phyloP scores from a whole-genome alignment of 352 stramenopile genomes.

The Phytophthora pinifolia region DNA sequence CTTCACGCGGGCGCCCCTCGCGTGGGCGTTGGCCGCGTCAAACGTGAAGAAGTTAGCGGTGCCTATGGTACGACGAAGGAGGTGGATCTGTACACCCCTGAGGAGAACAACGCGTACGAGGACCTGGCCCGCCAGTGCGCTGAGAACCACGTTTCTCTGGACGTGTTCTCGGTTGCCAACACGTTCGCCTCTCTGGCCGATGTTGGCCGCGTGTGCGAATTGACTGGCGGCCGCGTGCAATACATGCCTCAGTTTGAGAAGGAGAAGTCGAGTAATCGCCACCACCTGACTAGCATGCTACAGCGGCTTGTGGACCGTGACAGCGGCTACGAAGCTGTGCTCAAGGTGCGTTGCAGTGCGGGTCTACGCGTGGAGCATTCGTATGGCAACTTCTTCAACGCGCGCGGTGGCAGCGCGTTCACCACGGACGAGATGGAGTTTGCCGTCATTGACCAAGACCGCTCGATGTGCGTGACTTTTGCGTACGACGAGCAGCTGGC shows the following conservation, averaged over 20 bases:
- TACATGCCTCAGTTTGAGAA: conserved; percentile 90
- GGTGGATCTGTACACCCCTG: conserved; percentile 79
- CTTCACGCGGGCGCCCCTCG: conserved; percentile 77
- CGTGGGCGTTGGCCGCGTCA: conserved; percentile 73
- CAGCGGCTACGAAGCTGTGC: conserved; percentile 82
- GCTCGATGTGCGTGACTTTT: conserved; percentile 85
- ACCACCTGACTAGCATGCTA: conserved; percentile 76
- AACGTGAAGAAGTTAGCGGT: conserved; percentile 78
- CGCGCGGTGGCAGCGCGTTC: conserved; percentile 53
- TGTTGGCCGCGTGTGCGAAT: conserved; percentile 74
- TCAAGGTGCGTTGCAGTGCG: conserved; percentile 87
- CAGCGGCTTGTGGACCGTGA: conserved; percentile 74
- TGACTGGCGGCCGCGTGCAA: conserved; percentile 83
- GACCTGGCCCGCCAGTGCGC: conserved; percentile 63
- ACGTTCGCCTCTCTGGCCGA: conserved; percentile 82
- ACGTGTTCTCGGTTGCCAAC: conserved; percentile 87
- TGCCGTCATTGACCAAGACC: conserved; percentile 83
- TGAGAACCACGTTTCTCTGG: conserved; percentile 80
- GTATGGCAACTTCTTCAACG: conserved; percentile 80
- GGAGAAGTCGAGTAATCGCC: conserved; percentile 76
- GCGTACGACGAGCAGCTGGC: conserved; percentile 85
- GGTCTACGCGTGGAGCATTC: conserved; percentile 86
- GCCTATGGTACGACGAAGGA: conserved; percentile 85
- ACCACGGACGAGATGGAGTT: conserved; percentile 90
- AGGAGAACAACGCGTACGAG: conserved; percentile 73